Percentiles rank a stretch among this genome's conserved stretches.
Conservation (phyloP, 2,329 filamentous ascomycete genomes). For the Fusarium sublunatum region DNA sequence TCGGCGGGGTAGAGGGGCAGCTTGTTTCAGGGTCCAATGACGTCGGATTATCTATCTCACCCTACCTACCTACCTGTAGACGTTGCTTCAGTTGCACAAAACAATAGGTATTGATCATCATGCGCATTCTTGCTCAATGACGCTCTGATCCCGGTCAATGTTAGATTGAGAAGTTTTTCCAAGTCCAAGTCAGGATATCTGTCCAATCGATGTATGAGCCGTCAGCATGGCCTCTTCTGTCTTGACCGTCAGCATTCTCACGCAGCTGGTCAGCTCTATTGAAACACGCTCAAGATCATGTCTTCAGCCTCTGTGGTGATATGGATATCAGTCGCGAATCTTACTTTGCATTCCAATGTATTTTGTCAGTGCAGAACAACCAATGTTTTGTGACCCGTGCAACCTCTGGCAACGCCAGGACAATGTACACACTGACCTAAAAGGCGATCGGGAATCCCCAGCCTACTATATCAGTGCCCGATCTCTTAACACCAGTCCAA, state of each 20-base stretch:
- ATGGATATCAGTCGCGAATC: neutral
- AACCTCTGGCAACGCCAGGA: neutral
- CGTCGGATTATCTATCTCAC: slow-evolving; percentile 15
- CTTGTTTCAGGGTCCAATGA: slow-evolving; percentile 28
- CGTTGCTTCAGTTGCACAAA: slow-evolving; percentile 10
- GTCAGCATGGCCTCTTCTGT: neutral
- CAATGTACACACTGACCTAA: neutral
- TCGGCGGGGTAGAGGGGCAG: slow-evolving; percentile 34
- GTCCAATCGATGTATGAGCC: neutral
- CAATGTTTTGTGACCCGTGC: too few species aligned
- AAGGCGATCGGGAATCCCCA: neutral
- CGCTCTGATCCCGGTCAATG: slow-evolving; percentile 4
- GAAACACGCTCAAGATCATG: slow-evolving; percentile 1
- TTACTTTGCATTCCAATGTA: too few species aligned
- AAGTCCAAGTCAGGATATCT: neutral
- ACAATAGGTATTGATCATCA: slow-evolving; percentile 26
- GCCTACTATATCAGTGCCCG: neutral
- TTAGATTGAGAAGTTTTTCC: neutral
- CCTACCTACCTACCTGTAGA: too few species aligned
- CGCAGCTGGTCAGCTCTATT: neutral
- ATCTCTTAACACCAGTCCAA: neutral
- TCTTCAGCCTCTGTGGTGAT: neutral
- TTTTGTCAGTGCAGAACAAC: too few species aligned
- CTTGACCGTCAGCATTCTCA: slow-evolving; percentile 2
- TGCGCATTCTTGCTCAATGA: slow-evolving; percentile 40